phyloP scores from a whole-genome alignment of 345 rosid species.

The Stellera chamaejasme region DNA sequence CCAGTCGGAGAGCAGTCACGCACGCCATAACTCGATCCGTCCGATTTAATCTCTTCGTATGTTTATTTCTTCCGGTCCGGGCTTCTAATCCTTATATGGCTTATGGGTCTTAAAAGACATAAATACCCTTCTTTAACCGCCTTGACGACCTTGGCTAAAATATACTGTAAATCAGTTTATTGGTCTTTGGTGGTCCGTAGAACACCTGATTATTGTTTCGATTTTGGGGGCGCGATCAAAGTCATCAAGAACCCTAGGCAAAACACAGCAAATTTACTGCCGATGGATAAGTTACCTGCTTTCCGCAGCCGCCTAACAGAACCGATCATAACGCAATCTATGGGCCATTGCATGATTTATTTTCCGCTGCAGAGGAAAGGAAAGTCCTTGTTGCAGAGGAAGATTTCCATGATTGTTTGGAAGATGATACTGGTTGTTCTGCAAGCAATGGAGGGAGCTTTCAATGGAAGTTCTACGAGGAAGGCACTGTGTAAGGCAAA shows the following conservation, averaged over 20 bases:
- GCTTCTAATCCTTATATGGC: slow-evolving; percentile 1
- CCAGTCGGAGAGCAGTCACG: slow-evolving; percentile 55
- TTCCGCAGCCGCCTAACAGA: slow-evolving; percentile 87
- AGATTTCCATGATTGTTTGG: slow-evolving; percentile 11
- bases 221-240: not conserved
- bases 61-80: slow-evolving; percentile 11
- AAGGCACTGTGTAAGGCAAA: slow-evolving; percentile 16
- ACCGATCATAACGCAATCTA: slow-evolving; percentile 81
- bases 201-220: slow-evolving; percentile 7
- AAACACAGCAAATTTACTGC: slow-evolving; percentile 44
- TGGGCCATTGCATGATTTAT: slow-evolving; percentile 63
- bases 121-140: not conserved
- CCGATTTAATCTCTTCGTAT: not conserved
- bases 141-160: not conserved
- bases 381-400: slow-evolving; percentile 47
- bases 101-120: not conserved
- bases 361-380: slow-evolving; percentile 43
- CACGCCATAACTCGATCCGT: slow-evolving; percentile 47
- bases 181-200: not conserved
- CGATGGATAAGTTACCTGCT: slow-evolving; percentile 61
- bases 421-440: slow-evolving; percentile 20
- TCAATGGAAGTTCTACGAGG: slow-evolving; percentile 55
- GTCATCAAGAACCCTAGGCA: not conserved
- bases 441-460: slow-evolving; percentile 18
- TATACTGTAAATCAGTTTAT: too few relatives aligned